A percentile compares a stretch with the other conserved stretches of the same genome.
phyloP scores from a whole-genome alignment of 257 asterid genomes.

The Cynanchum wilfordii region DNA sequence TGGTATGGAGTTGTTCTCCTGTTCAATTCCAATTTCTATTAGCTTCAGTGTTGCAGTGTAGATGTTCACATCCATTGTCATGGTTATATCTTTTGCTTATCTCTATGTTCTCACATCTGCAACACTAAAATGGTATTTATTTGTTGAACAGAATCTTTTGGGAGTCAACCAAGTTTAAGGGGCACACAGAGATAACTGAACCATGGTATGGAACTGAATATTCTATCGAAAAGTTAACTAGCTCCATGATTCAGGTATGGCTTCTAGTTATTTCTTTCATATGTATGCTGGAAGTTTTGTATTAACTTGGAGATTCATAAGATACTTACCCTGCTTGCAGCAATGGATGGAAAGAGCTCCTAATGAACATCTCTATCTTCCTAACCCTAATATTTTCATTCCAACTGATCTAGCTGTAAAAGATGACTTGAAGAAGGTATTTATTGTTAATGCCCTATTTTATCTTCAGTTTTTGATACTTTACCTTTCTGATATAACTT shows the following conservation, averaged over 20 bases:
- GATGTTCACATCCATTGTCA: background rate
- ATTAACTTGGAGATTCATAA: background rate
- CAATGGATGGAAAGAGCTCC: slow-evolving; percentile 72
- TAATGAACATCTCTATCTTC: slow-evolving; percentile 63
- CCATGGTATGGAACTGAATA: slow-evolving; percentile 97
- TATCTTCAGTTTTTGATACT: slow-evolving; percentile 5
- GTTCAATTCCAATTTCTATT: background rate
- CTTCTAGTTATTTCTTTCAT: slow-evolving; percentile 13
- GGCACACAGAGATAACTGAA: slow-evolving; percentile 51
- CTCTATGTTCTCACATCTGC: background rate
- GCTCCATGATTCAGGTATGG: slow-evolving; percentile 69
- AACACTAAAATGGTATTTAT: slow-evolving; percentile 6
- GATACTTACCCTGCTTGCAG: slow-evolving; percentile 32
- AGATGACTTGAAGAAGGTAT: slow-evolving; percentile 55
- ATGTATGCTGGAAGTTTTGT: background rate
- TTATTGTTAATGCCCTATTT: slow-evolving; percentile 15
- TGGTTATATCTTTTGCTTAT: background rate
- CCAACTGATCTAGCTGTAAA: slow-evolving; percentile 87
- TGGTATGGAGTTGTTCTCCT: no score
- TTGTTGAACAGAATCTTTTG: slow-evolving; percentile 68
- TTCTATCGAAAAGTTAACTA: slow-evolving; percentile 55
- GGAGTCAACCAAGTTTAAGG: slow-evolving; percentile 91
- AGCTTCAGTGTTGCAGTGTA: background rate
- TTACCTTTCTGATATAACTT: slow-evolving; percentile 25
- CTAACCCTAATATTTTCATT: slow-evolving; percentile 72